phyloP scores from a whole-genome alignment of 495 filamentous ascomycete species.

The Hyaloscypha bicolor region DNA sequence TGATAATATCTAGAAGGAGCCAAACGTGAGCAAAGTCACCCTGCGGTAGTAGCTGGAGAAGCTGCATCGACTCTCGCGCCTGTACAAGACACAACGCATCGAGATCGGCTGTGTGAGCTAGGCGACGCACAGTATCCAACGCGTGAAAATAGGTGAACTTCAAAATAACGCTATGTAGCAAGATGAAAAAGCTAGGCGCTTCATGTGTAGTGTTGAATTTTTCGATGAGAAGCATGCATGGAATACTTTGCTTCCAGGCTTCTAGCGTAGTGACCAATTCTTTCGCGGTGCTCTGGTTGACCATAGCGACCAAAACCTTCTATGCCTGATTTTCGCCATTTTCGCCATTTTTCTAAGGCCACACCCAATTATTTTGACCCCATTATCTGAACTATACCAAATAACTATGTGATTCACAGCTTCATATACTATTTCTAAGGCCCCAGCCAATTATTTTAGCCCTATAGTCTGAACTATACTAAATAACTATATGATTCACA shows the following conservation, averaged over 20 bases:
- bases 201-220: slow-evolving; percentile 28
- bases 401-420: too few relatives aligned
- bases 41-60: slow-evolving; percentile 27
- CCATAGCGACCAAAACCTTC: too few relatives aligned
- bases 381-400: too few relatives aligned
- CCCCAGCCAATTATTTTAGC: too few relatives aligned
- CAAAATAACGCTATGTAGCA: slow-evolving; percentile 29
- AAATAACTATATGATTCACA: too few relatives aligned
- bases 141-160: slow-evolving; percentile 28
- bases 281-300: too few relatives aligned
- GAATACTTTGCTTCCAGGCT: slow-evolving; percentile 92
- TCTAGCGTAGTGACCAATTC: slow-evolving; percentile 91
- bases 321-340: too few relatives aligned
- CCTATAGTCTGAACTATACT: too few relatives aligned
- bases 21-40: slow-evolving; percentile 28
- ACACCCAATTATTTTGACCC: too few relatives aligned
- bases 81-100: slow-evolving; percentile 28
- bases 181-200: slow-evolving; percentile 28
- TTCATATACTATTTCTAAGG: too few relatives aligned
- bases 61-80: slow-evolving; percentile 28
- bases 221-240: slow-evolving; percentile 46
- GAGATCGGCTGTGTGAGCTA: slow-evolving; percentile 27
- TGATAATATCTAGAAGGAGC: slow-evolving; percentile 28
- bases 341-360: too few relatives aligned
- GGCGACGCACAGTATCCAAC: slow-evolving; percentile 27